Evolutionary conservation across 805 yeast genomes (phyloP).

Genomic region (Metschnikowia hibisci): DNA sequence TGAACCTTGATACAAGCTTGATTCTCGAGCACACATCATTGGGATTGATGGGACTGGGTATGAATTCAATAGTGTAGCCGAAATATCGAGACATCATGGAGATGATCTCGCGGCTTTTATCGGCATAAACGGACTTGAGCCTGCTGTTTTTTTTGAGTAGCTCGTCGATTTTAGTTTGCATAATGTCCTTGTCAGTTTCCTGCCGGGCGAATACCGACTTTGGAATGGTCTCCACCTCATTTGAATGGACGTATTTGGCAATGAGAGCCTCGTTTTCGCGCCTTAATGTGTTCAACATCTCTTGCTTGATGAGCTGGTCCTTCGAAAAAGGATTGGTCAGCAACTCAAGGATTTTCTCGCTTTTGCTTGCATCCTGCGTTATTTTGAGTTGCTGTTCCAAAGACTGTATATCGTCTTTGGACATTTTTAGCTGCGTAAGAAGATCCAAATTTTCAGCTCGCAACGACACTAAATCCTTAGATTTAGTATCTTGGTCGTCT

Average conservation of each 20-base stretch:
- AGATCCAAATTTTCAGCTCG: conserved; percentile 41
- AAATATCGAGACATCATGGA: conserved; percentile 62
- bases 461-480: conserved; percentile 24
- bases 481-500: conserved; percentile 5
- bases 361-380: conserved; percentile 16
- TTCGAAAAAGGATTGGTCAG: conserved; percentile 60
- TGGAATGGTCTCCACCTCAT: conserved; percentile 44
- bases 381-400: conserved; percentile 36
- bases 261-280: conserved; percentile 59
- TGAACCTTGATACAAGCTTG: conserved; percentile 48
- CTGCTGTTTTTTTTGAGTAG: conserved; percentile 51
- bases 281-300: conserved; percentile 46
- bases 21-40: conserved; percentile 49
- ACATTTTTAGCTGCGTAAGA: conserved; percentile 32
- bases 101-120: conserved; percentile 68
- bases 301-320: conserved; percentile 58
- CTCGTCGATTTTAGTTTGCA: conserved; percentile 46
- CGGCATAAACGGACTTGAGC: conserved; percentile 53
- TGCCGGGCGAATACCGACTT: conserved; percentile 60
- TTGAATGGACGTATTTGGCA: conserved; percentile 19
- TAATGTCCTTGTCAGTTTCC: conserved; percentile 46
- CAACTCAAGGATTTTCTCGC: conserved; percentile 53
- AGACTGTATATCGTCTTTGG: conserved; percentile 32
- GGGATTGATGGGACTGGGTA: conserved; percentile 41
- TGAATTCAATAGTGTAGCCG: conserved; percentile 71